Base-by-base conservation (phyloP, 2,329 filamentous ascomycete genomes). In the Salinomyces thailandicus region DNA sequence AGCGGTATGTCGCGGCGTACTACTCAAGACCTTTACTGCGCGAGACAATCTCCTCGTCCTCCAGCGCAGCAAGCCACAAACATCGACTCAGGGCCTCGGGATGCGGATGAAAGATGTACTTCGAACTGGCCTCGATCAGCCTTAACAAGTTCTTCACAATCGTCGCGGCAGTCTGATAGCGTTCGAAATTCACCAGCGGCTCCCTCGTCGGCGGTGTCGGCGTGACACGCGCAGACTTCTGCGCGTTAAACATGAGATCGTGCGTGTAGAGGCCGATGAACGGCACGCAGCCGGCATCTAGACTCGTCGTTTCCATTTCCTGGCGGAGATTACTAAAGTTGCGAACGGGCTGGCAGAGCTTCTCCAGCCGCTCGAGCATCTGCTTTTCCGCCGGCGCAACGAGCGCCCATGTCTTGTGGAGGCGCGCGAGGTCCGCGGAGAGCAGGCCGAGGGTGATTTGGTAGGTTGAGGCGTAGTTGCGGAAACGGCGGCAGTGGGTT, bases 261-360 rank as follows among this genome's bases (percentile, higher is more conserved):
- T 87, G 83, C 2, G 82, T 89, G 58, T 91, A 91, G 37, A 79
- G 64, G 15, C 75, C 84, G 32, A 91, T 81, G 54, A 91, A 89
- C 0, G 84, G 84, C 42, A 91, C 87, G 50, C 84, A 89, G 2
- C 81, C 82, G 24, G 71, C 69, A 36, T 84, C 78, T 1, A 73
- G 73, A 36, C 41, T 47, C 19, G 48, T 46, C 4, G 52, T 45
- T 58, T 91, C 84, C 84, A 89, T 91, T 60, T 89, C 84, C 0
- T 77, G 72, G 28, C 84, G 73, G 12, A 91, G 68, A 45, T 73
- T 80, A 57, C 81, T 72, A 49, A 89, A 91, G 55, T 89, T 91
- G 46, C 78, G 73, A 22, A 79, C 74, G 1, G 84, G 84, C 20
- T 82, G 82, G 16, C 89, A 79, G 8, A 91, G 69, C 5, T 63